Conservation (phyloP, 179 eudicot genomes). For the Silene vulgaris region DNA sequence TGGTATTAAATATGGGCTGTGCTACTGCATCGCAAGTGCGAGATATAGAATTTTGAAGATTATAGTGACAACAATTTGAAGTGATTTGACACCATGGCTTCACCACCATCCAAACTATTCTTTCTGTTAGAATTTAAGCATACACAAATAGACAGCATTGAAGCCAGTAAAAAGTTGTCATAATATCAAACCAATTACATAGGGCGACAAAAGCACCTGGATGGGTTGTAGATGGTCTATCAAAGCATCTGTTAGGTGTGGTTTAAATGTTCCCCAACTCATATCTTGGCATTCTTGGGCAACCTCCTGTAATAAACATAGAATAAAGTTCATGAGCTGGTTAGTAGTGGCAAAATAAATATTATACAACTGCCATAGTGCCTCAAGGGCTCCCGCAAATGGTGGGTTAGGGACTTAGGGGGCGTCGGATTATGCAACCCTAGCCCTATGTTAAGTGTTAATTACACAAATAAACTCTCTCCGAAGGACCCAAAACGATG, state of each 20-base stretch:
- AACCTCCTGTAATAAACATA: constrained; percentile 56
- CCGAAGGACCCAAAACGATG: background rate
- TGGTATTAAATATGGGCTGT: no score
- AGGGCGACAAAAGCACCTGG: constrained; percentile 48
- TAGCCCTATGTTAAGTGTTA: background rate
- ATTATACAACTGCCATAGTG: background rate
- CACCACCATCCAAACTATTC: background rate
- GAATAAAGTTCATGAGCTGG: background rate
- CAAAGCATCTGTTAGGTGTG: constrained; percentile 70
- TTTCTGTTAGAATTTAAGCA: background rate
- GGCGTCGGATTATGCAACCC: background rate
- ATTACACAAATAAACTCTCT: background rate
- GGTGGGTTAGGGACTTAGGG: background rate
- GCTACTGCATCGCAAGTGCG: no score
- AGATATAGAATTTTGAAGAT: no score
- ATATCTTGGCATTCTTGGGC: constrained; percentile 71
- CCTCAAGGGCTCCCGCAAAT: background rate
- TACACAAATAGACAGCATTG: background rate
- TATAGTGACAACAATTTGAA: no score
- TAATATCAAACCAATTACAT: background rate
- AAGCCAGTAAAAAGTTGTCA: background rate
- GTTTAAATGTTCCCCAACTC: constrained; percentile 92
- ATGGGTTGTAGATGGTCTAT: constrained; percentile 82
- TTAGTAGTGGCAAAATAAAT: background rate
- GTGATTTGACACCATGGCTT: no score